A percentile compares a stretch with the other conserved stretches of the same genome.
phyloP scores from a whole-genome alignment of 441 rosid species.

The Cnidoscolus chayamansa region DNA sequence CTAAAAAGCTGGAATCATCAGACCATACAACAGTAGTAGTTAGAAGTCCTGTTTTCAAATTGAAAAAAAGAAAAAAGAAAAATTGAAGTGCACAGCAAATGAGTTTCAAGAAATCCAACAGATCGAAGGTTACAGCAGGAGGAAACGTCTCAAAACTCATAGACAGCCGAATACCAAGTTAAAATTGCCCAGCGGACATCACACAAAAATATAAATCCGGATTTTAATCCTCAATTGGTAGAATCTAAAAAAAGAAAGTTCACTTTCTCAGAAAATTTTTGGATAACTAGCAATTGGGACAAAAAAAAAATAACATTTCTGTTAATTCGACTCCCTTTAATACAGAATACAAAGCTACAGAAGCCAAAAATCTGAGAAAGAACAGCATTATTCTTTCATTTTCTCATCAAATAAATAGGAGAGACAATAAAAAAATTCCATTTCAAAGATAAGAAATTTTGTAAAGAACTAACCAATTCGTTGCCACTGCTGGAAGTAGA shows the following conservation, averaged over 20 bases:
- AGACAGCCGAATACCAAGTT: slow-evolving; percentile 25
- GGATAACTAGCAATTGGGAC: not conserved
- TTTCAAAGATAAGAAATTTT: slow-evolving; percentile 8
- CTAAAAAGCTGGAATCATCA: not conserved
- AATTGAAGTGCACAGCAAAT: not conserved
- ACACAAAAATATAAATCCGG: not conserved
- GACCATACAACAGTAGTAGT: not conserved
- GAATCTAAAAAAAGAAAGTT: not conserved
- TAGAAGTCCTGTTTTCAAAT: not conserved
- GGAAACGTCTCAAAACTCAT: too few relatives aligned
- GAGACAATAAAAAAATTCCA: not conserved
- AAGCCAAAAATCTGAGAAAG: not conserved
- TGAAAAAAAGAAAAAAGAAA: not conserved
- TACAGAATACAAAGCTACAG: slow-evolving; percentile 2
- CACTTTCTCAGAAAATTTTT: slow-evolving; percentile 8
- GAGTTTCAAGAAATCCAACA: slow-evolving; percentile 1
- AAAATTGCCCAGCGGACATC: not conserved
- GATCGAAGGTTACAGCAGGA: not conserved
- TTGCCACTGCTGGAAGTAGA: slow-evolving; percentile 69
- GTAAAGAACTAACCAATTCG: slow-evolving; percentile 56
- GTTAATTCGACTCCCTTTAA: not conserved
- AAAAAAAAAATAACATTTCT: not conserved
- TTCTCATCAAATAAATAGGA: not conserved
- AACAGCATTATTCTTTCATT: not conserved
- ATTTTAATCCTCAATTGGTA: not conserved